Base-by-base conservation (phyloP, 495 filamentous ascomycete genomes). In the Bacidia rubella region DNA sequence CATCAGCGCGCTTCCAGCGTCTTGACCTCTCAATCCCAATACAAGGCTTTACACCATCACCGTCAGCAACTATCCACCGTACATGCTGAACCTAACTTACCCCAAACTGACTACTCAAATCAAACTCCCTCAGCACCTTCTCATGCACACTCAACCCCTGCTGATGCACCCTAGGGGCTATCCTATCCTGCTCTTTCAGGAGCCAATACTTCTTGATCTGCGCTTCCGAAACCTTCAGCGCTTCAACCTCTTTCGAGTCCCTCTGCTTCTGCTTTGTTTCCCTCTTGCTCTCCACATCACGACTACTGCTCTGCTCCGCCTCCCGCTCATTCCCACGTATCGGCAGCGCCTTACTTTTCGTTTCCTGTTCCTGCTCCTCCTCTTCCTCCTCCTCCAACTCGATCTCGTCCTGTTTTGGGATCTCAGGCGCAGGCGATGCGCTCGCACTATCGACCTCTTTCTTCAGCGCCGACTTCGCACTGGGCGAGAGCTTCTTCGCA, bases 101-200 rank as follows among this genome's bases (percentile, higher is more conserved):
- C 54, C 92, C 92, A 66, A 85, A 98, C 64, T 94, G 86, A 55
- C 72, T 81, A 47, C 79, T 86, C 39, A 93, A 78, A 64, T 98
- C 92, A 67, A 87, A 98, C 60, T 93, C 83, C 56, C 90, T 69
- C 56, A 95, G 67, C 24, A 98, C 81, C 71, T 93, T 94, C 74
- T 96, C 92, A 40, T 84, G 73, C 10, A 86, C 57, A 3, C 72
- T 70, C 48, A 98, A 62, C 2, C 70, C 83, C 55, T 78, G 62
- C 67, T 89, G 85, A 63, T 97, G 92, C 42, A 90, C 80, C 51
- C 75, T 59, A 21, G 76, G 73, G 47, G 77, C 70, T 50, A 63
- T 68, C 55, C 85, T 68, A 64, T 73, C 68, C 17, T 67, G 58
- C 64, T 93, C 84, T 57, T 87, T 78, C 21, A 54, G 57, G 39